phyloP scores from a whole-genome alignment of 1,139 yeast genomes.

The Scheffersomyces parashehatae region DNA sequence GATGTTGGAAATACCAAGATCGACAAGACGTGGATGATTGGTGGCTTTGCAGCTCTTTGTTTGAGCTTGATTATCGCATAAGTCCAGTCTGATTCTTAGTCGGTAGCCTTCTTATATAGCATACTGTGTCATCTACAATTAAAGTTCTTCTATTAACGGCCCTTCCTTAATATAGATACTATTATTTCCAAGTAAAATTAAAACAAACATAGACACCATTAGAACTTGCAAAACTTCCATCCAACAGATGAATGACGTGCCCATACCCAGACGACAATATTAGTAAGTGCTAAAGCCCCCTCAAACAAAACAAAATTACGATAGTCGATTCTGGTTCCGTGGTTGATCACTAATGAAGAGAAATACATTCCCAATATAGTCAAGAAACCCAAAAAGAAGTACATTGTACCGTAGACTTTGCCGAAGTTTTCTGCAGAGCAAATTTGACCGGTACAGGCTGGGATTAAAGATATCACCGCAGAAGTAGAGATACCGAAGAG shows the following conservation, averaged over 20 bases:
- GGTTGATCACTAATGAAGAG: slow-evolving; percentile 24
- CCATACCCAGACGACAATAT: slow-evolving; percentile 12
- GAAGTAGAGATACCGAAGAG: slow-evolving; percentile 32
- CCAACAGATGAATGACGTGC: slow-evolving; percentile 10
- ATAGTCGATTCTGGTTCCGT: slow-evolving; percentile 16
- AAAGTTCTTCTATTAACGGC: too few relatives aligned
- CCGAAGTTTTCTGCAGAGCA: slow-evolving; percentile 67
- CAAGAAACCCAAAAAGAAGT: slow-evolving; percentile 62
- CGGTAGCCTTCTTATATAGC: too few relatives aligned
- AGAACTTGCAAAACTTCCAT: slow-evolving; percentile 3
- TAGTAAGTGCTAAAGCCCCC: slow-evolving; percentile 23
- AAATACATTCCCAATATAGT: slow-evolving; percentile 43
- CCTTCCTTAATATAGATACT: too few relatives aligned
- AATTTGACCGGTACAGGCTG: slow-evolving; percentile 58
- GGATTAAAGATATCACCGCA: slow-evolving; percentile 32
- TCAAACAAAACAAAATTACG: slow-evolving; percentile 27
- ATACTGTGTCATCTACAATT: too few relatives aligned
- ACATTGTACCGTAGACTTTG: slow-evolving; percentile 67
- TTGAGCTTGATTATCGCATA: too few relatives aligned
- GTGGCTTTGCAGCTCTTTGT: too few relatives aligned
- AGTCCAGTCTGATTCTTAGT: too few relatives aligned
- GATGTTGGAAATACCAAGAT: too few relatives aligned
- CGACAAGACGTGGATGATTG: too few relatives aligned
- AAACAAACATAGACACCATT: too few relatives aligned
- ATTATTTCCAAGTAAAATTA: too few relatives aligned